A percentile compares a stretch with the other conserved stretches of the same genome.
Evolutionary conservation across 441 rosid genomes (phyloP).

Genomic region (Dalechampia spathulata): DNA sequence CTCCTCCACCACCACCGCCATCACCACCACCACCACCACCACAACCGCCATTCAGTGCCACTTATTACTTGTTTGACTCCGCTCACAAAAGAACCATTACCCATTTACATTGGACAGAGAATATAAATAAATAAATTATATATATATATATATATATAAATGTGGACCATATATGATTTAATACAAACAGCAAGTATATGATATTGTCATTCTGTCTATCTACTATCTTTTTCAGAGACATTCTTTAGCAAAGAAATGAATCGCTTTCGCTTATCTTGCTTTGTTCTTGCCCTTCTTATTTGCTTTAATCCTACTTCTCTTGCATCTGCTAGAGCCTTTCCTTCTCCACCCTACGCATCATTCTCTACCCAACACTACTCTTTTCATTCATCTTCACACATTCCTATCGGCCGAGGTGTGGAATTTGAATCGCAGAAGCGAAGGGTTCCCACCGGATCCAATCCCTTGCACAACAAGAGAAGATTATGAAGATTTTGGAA

Average conservation of each 20-base stretch:
- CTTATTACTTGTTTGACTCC: background rate
- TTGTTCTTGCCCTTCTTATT: slow-evolving; percentile 7
- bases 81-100: too few relatives aligned
- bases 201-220: slow-evolving; percentile 5
- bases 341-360: background rate
- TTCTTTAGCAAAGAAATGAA: slow-evolving; percentile 26
- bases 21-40: slow-evolving; percentile 11
- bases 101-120: too few relatives aligned
- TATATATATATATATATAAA: background rate
- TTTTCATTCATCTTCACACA: background rate
- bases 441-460: slow-evolving; percentile 56
- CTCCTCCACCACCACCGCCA: background rate
- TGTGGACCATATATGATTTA: background rate
- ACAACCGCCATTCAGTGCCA: background rate
- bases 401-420: background rate
- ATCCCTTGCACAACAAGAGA: slow-evolving; percentile 62
- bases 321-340: background rate
- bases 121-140: too few relatives aligned
- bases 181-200: background rate
- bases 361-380: background rate
- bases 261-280: slow-evolving; percentile 18
- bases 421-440: slow-evolving; percentile 39
- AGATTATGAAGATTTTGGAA: too few relatives aligned
- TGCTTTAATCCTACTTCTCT: slow-evolving; percentile 2
- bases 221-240: slow-evolving; percentile 6